Percentiles rank a stretch among this genome's conserved stretches.
Conservation (phyloP, 495 filamentous ascomycete species). For the Penicillium canescens region DNA sequence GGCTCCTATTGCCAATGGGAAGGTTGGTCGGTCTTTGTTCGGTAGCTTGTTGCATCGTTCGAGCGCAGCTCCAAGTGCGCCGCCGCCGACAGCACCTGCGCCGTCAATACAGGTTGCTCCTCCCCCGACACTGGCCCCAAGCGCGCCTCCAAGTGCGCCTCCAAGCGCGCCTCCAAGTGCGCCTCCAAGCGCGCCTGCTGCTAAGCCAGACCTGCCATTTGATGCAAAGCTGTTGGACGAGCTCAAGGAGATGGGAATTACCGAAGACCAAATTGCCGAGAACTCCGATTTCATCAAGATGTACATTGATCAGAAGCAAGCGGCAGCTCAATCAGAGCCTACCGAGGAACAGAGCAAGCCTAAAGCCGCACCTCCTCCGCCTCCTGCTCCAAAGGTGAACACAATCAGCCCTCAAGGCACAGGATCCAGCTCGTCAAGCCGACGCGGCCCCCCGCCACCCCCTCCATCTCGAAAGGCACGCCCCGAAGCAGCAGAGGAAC, state of each 20-base stretch:
- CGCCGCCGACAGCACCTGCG: constrained; percentile 47
- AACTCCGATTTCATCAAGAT: constrained; percentile 94
- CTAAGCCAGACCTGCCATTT: constrained; percentile 60
- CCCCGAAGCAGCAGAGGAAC: constrained; percentile 51
- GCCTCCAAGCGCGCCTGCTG: constrained; percentile 30
- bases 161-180: constrained; percentile 33
- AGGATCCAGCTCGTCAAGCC: constrained; percentile 59
- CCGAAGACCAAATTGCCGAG: constrained; percentile 86
- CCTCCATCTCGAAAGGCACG: constrained; percentile 73
- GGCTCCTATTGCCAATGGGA: constrained; percentile 47
- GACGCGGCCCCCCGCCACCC: constrained; percentile 78
- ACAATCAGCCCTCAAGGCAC: constrained; percentile 70
- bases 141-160: constrained; percentile 34
- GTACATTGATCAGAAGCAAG: constrained; percentile 82
- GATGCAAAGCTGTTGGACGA: constrained; percentile 84
- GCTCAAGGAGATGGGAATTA: constrained; percentile 82
- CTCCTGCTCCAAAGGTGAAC: constrained; percentile 47
- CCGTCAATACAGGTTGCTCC: constrained; percentile 52
- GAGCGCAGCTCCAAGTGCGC: constrained; percentile 54
- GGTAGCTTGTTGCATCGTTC: constrained; percentile 73
- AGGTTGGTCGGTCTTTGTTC: constrained; percentile 56
- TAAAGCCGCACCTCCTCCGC: constrained; percentile 58
- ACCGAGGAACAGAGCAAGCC: constrained; percentile 44
- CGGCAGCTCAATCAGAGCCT: constrained; percentile 34
- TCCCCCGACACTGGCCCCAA: constrained; percentile 27